Evolutionary conservation across 768 basidiomycete genomes (phyloP).

Genomic region (Rhizopogon roseolus): DNA sequence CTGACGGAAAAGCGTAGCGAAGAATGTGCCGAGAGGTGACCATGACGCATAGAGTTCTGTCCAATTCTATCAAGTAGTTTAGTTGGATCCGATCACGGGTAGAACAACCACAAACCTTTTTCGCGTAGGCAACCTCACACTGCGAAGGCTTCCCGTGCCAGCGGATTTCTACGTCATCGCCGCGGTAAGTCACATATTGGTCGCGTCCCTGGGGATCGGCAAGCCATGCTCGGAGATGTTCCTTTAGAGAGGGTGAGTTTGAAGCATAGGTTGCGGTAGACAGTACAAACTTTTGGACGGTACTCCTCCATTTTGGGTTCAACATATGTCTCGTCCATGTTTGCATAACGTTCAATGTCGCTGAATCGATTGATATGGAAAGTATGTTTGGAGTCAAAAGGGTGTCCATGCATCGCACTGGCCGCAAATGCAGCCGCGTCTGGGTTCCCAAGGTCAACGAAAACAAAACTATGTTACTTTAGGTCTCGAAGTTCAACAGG

Average conservation of each 20-base stretch:
- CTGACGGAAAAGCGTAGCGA: constrained; percentile 90
- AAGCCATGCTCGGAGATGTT: constrained; percentile 94
- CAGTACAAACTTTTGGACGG: constrained; percentile 53
- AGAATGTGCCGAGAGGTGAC: constrained; percentile 95
- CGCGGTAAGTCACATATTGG: constrained; percentile 92
- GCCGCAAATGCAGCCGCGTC: constrained; percentile 71
- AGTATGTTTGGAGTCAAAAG: constrained; percentile 83
- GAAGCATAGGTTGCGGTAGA: neutral
- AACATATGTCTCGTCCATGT: constrained; percentile 71
- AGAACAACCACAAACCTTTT: constrained; percentile 51
- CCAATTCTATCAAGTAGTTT: constrained; percentile 63
- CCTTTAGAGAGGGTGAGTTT: constrained; percentile 41
- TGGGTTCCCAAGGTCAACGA: constrained; percentile 69
- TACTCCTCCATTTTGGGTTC: constrained; percentile 76
- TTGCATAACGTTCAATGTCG: constrained; percentile 80
- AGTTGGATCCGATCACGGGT: constrained; percentile 2
- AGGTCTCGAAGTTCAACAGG: neutral
- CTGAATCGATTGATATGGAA: constrained; percentile 85
- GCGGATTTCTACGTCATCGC: constrained; percentile 83
- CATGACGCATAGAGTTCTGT: constrained; percentile 95
- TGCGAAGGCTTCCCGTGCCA: constrained; percentile 94
- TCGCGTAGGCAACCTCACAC: constrained; percentile 69
- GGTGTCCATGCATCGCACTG: constrained; percentile 64
- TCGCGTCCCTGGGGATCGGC: constrained; percentile 90
- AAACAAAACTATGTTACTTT: constrained; percentile 56